Evolutionary conservation across 2,329 filamentous ascomycete genomes (phyloP), one percentile per base, ranked within the genome.

Genomic region (Paecilomyces sp.): DNA sequence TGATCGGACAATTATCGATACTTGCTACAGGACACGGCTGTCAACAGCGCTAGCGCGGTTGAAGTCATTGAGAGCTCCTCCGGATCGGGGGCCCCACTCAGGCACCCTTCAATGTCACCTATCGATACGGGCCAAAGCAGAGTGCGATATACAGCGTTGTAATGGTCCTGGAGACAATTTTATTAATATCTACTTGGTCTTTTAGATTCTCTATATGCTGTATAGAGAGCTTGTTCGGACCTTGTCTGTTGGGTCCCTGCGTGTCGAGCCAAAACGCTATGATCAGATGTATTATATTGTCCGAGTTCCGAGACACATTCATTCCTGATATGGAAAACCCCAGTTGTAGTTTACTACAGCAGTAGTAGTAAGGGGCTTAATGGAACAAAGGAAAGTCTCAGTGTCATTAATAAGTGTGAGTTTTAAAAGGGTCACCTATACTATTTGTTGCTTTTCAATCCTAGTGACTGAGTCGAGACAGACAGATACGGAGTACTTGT

Each of bases 31-130:
- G 52, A 61, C 62, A 65, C 62, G 67, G 62, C 66, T 74, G 71
- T 74, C 71, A 74, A 72, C 70, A 74, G 63, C 64, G 65, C 68
- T 72, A 71, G 70, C 66, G 70, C 63, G 65, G 62, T 56, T 64
- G 60, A 60, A 60, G 61, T 53, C 51, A 53, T 53, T 53, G 28
- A 53, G 25, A 53, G 51, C 51, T 53, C 51, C 51, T 25, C 51
- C 51, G 51, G 51, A 53, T 47, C 8, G 13, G 36, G 36, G 56
- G 65, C 55, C 64, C 61, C 60, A 58, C 54, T 55, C 55, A 63
- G 60, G 61, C 58, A 62, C 41, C 60, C 60, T 60, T 62, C 57
- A 59, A 60, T 65, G 58, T 61, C 54, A 34, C 57, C 59, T 52
- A 50, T 41, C 13, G 33, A 15, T 15, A 41, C 12, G 13, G 18